A percentile compares a stretch with the other conserved stretches of the same genome.
These are phyloP conservation scores for Escallonia herrerae DNA, from an alignment of 129 eudicot species.

Conservation along the genomic window DNA sequence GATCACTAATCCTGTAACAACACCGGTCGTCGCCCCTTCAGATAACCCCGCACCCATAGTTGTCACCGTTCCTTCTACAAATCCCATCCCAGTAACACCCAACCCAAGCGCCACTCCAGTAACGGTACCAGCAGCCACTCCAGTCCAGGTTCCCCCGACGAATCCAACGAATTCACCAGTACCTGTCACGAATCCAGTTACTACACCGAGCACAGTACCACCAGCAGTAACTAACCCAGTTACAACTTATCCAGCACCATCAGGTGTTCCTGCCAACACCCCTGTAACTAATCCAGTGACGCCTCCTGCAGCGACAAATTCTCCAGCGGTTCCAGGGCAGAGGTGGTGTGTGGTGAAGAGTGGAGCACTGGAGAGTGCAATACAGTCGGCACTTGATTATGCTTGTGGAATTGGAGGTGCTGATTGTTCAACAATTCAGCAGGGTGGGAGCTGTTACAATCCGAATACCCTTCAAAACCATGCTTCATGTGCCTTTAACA, in stretches of 20 bases:
- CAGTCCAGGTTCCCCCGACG: slow-evolving; percentile 27
- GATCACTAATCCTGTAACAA: slow-evolving; percentile 31
- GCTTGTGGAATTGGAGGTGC: slow-evolving; percentile 94
- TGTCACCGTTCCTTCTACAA: slow-evolving; percentile 51
- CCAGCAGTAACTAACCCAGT: slow-evolving; percentile 30
- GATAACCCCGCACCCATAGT: slow-evolving; percentile 34
- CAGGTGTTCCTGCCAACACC: slow-evolving; percentile 18
- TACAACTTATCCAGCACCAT: slow-evolving; percentile 35
- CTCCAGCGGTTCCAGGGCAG: slow-evolving; percentile 47
- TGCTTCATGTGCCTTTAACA: slow-evolving; percentile 88
- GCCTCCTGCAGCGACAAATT: slow-evolving; percentile 28
- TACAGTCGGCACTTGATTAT: slow-evolving; percentile 82
- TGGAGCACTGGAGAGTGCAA: slow-evolving; percentile 48
- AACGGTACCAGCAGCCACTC: slow-evolving; percentile 24
- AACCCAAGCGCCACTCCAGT: slow-evolving; percentile 1
- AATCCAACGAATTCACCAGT: slow-evolving; percentile 35
- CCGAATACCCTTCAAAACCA: slow-evolving; percentile 73
- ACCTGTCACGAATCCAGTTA: slow-evolving; percentile 35
- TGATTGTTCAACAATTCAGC: slow-evolving; percentile 80
- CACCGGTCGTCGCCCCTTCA: slow-evolving; percentile 33
- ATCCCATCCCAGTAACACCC: slow-evolving; percentile 30
- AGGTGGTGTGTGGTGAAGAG: slow-evolving; percentile 84
- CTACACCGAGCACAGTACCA: slow-evolving; percentile 44
- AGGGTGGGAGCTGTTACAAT: slow-evolving; percentile 68
- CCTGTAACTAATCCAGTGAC: slow-evolving; percentile 26